These are phyloP conservation scores for Arabis alpina DNA, from an alignment of 345 rosid genomes.

Conservation along the genomic window DNA sequence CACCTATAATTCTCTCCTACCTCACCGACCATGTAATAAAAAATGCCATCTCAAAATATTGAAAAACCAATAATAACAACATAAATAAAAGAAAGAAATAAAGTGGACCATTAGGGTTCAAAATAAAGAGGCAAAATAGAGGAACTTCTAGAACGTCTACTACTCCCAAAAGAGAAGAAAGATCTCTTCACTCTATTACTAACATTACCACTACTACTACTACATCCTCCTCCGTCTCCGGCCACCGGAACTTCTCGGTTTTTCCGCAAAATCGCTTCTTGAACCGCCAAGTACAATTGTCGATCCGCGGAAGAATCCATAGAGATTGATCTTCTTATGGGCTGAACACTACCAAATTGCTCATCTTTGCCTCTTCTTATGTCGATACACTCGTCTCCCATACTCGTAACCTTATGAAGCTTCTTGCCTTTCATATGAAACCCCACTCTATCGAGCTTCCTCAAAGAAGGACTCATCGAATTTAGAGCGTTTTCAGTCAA, in stretches of 20 bases:
- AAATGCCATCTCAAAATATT: not conserved
- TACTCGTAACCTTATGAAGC: constrained; percentile 59
- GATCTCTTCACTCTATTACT: constrained; percentile 54
- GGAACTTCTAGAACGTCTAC: constrained; percentile 70
- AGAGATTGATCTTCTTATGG: constrained; percentile 82
- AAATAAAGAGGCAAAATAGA: constrained; percentile 65
- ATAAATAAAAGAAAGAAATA: constrained; percentile 2
- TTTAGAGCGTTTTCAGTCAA: constrained; percentile 3
- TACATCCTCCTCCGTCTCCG: constrained; percentile 41
- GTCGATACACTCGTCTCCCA: constrained; percentile 89
- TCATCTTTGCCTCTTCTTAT: constrained; percentile 58
- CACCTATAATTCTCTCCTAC: constrained; percentile 42
- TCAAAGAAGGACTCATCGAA: constrained; percentile 45
- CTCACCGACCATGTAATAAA: constrained; percentile 29
- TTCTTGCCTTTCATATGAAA: constrained; percentile 49
- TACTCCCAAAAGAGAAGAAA: constrained; percentile 76
- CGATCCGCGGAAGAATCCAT: constrained; percentile 84
- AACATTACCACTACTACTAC: constrained; percentile 35
- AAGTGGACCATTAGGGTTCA: constrained; percentile 47
- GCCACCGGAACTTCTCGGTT: constrained; percentile 48
- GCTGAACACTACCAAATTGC: constrained; percentile 63
- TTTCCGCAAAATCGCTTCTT: constrained; percentile 53
- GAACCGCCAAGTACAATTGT: constrained; percentile 62
- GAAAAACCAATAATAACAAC: constrained; percentile 12
- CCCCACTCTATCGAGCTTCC: constrained; percentile 48